phyloP scores from a whole-genome alignment of 1,139 yeast genomes.

The Geotrichum restrictum region DNA sequence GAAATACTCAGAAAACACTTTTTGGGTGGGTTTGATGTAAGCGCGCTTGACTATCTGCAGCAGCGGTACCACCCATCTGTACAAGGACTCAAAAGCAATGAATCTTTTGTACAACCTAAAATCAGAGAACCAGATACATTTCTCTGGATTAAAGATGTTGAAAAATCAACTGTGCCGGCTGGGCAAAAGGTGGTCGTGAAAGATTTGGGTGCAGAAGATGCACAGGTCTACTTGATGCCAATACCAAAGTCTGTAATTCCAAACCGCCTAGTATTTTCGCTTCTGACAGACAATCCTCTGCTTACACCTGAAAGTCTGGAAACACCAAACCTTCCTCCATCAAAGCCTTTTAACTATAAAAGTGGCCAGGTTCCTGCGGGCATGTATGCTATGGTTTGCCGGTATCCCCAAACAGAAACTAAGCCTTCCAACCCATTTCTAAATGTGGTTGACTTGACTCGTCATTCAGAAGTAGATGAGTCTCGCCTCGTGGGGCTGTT shows the following conservation, averaged over 20 bases:
- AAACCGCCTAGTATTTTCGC: not conserved
- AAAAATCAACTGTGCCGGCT: slow-evolving; percentile 5
- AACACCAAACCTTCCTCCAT: not conserved
- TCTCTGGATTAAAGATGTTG: slow-evolving; percentile 18
- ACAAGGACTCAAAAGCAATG: slow-evolving; percentile 6
- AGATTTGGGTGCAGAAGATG: slow-evolving; percentile 3
- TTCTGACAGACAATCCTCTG: slow-evolving; percentile 1
- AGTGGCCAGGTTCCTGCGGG: slow-evolving; percentile 22
- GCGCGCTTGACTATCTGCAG: slow-evolving; percentile 18
- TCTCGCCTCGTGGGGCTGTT: slow-evolving; percentile 22
- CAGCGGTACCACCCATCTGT: slow-evolving; percentile 17
- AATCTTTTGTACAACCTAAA: slow-evolving; percentile 14
- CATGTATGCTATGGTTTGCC: slow-evolving; percentile 27
- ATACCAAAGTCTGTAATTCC: not conserved
- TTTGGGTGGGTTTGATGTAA: slow-evolving; percentile 39
- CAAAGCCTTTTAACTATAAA: slow-evolving; percentile 1
- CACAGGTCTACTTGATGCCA: slow-evolving; percentile 1
- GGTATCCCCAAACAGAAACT: slow-evolving; percentile 22
- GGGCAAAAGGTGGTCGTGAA: slow-evolving; percentile 9
- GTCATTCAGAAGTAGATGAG: slow-evolving; percentile 10
- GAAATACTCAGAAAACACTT: slow-evolving; percentile 48
- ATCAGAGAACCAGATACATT: slow-evolving; percentile 18
- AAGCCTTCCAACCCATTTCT: slow-evolving; percentile 21
- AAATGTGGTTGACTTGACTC: slow-evolving; percentile 22
- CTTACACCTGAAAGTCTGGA: not conserved